Conservation (phyloP, 2,329 filamentous ascomycete genomes). For the Thermothelomyces thermophilus region DNA sequence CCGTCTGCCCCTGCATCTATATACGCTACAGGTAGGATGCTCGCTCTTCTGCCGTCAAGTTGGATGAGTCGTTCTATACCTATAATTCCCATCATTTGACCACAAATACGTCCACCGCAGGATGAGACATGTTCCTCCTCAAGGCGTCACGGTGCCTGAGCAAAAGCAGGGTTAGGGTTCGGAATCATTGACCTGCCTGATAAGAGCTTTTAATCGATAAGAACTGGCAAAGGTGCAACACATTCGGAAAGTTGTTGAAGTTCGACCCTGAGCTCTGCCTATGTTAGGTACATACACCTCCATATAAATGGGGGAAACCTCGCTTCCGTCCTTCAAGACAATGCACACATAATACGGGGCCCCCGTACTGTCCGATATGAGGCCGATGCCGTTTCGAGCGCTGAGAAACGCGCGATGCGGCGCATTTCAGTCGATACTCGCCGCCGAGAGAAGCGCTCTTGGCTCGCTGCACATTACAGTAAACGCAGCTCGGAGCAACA, state of each 20-base stretch:
- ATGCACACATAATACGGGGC: constrained; percentile 5
- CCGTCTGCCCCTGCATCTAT: no score
- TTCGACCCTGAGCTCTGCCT: no score
- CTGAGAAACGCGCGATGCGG: constrained; percentile 14
- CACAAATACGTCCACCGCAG: no score
- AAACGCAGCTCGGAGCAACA: constrained; percentile 2
- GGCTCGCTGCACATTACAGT: constrained; percentile 3
- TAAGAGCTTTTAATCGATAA: background rate
- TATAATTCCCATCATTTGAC: no score
- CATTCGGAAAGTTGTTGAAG: no score
- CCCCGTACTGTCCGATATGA: constrained; percentile 15
- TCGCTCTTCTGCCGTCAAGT: no score
- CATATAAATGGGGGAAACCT: background rate
- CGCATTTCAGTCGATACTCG: background rate
- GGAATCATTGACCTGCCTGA: background rate
- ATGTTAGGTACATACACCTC: no score
- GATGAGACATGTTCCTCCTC: background rate
- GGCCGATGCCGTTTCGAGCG: constrained; percentile 13
- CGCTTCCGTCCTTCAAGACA: background rate
- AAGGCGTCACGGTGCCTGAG: no score
- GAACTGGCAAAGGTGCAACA: no score
- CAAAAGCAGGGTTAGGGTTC: constrained; percentile 11
- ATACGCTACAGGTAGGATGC: no score
- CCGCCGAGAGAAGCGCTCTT: constrained; percentile 1
- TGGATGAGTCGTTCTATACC: no score